These are phyloP conservation scores for Macadamia integrifolia DNA, from an alignment of 164 flowering plant genomes.

Conservation along the genomic window DNA sequence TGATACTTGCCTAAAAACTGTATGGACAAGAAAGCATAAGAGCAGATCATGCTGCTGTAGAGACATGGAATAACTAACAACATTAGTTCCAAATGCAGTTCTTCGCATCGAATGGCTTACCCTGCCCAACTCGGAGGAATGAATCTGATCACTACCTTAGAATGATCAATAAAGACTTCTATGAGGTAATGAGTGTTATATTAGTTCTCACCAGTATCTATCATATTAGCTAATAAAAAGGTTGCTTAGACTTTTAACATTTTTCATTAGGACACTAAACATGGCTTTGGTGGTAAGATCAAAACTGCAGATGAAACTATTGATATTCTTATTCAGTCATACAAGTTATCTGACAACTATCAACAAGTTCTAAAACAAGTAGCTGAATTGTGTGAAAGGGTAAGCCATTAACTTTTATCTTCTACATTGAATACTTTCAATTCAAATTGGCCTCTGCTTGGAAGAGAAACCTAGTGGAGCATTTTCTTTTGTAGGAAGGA, in stretches of 20 bases:
- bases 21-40: too few species aligned
- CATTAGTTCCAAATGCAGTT: conserved; percentile 30
- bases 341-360: conserved; percentile 35
- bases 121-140: conserved; percentile 60
- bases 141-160: conserved; percentile 78
- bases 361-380: conserved; percentile 23
- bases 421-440: too few species aligned
- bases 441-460: not conserved
- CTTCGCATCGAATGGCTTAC: conserved; percentile 58
- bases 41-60: too few species aligned
- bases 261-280: conserved; percentile 25
- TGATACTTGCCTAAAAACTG: too few species aligned
- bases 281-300: conserved; percentile 23
- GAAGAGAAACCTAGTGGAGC: not conserved
- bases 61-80: too few species aligned
- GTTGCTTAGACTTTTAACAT: not conserved
- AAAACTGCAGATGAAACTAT: conserved; percentile 38
- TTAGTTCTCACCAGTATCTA: not conserved
- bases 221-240: not conserved
- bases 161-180: conserved; percentile 71
- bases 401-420: conserved; percentile 6
- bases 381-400: conserved; percentile 24
- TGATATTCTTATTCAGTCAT: conserved; percentile 35
- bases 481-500: conserved; percentile 17
- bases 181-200: conserved; percentile 27